These are phyloP conservation scores for Lentinula lateritia DNA, from an alignment of 768 basidiomycete genomes.

Conservation along the genomic window DNA sequence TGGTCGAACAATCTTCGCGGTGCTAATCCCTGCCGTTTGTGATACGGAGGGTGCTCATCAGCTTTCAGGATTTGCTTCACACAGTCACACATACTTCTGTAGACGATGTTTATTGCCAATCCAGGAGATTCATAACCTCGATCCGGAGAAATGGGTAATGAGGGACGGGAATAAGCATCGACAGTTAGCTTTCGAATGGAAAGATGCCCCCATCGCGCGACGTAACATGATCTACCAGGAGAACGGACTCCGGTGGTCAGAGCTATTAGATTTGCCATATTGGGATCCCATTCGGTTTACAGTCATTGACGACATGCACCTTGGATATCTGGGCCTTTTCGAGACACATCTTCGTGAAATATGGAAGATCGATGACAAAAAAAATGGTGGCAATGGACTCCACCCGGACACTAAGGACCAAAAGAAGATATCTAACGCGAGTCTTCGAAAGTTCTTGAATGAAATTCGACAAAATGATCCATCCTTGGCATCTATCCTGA, in stretches of 20 bases:
- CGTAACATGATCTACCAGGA: slow-evolving; percentile 9
- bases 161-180: slow-evolving; percentile 8
- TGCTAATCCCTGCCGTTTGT: no score
- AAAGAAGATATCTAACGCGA: background rate
- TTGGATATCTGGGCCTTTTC: slow-evolving; percentile 26
- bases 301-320: no score
- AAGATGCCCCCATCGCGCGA: slow-evolving; percentile 8
- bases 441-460: background rate
- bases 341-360: slow-evolving; percentile 19
- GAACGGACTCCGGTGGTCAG: no score
- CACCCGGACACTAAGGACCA: no score
- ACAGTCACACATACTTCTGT: background rate
- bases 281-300: no score
- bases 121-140: slow-evolving; percentile 12
- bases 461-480: no score
- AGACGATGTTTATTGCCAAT: background rate
- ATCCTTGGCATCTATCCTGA: no score
- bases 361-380: slow-evolving; percentile 10
- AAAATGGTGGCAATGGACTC: no score
- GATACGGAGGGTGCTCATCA: no score
- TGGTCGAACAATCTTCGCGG: slow-evolving; percentile 18
- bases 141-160: slow-evolving; percentile 12
- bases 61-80: no score
- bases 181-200: slow-evolving; percentile 12
- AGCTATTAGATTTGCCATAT: no score